These are phyloP conservation scores for Yamadazyma epiphylla DNA, from an alignment of 1,139 yeast species.

Conservation along the genomic window DNA sequence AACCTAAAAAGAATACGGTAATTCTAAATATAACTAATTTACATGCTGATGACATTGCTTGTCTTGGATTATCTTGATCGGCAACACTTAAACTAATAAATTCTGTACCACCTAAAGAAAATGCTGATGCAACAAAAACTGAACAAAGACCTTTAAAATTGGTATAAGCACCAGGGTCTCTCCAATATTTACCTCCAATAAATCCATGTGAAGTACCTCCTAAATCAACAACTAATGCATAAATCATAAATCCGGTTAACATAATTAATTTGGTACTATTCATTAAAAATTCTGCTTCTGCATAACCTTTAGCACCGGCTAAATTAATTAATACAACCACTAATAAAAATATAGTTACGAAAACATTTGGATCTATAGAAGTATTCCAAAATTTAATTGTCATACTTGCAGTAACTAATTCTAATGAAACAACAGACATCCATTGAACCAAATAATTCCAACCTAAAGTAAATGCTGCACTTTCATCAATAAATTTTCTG, in stretches of 20 bases:
- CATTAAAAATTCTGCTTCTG: slow-evolving; percentile 41
- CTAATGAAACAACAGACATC: slow-evolving; percentile 31
- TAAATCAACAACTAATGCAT: slow-evolving; percentile 35
- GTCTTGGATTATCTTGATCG: slow-evolving; percentile 38
- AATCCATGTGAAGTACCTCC: slow-evolving; percentile 39
- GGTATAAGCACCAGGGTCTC: slow-evolving; percentile 36
- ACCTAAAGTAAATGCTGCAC: slow-evolving; percentile 34
- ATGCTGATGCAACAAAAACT: slow-evolving; percentile 37
- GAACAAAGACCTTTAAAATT: slow-evolving; percentile 38
- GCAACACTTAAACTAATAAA: slow-evolving; percentile 40
- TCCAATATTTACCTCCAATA: slow-evolving; percentile 49
- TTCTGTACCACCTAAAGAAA: slow-evolving; percentile 39
- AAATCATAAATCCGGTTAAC: slow-evolving; percentile 37
- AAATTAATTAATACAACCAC: slow-evolving; percentile 31
- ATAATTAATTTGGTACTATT: slow-evolving; percentile 34
- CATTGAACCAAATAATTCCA: slow-evolving; percentile 37
- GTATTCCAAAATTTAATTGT: slow-evolving; percentile 31
- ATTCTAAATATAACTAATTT: slow-evolving; percentile 39
- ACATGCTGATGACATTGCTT: slow-evolving; percentile 40
- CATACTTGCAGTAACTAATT: slow-evolving; percentile 34
- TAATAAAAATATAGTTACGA: slow-evolving; percentile 36
- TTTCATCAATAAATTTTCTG: slow-evolving; percentile 30
- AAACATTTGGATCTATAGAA: slow-evolving; percentile 32
- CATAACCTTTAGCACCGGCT: slow-evolving; percentile 41
- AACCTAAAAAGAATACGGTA: slow-evolving; percentile 36